Evolutionary conservation across 208 protist genomes (phyloP), one percentile per base, ranked within the genome.

Genomic region (Crithidia sp.): DNA sequence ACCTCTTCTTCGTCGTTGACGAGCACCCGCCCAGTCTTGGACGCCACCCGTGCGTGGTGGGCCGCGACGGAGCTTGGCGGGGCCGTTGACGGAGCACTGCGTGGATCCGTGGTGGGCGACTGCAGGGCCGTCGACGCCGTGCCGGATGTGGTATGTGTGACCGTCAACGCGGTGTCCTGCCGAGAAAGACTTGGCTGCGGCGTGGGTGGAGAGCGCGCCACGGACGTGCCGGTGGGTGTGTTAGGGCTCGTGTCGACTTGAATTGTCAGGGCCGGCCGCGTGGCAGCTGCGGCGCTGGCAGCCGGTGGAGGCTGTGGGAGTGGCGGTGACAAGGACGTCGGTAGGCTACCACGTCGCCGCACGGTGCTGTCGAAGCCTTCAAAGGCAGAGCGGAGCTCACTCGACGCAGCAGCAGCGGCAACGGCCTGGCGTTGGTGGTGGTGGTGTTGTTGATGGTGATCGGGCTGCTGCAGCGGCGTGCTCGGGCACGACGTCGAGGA

Each of bases 1-100:
- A 82, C 50, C 43, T 82, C 77, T 19, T 82, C 77, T 9, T 81
- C 76, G 41, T 77, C 77, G 28, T 77, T 65, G 8, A 82, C 71
- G 14, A 82, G 54, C 13, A 82, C 77, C 3, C 77, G 77, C 16
- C 77, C 77, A 7, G 77, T 82, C 65, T 77, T 71, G 28, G 63
- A 68, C 10, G 71, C 63, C 19, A 82, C 59, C 47, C 58, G 77
- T 9, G 77, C 54, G 65, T 71, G 67, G 60, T 57, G 58, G 45
- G 58, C 9, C 14, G 61, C 7, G 40, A 19, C 9, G 12, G 49
- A 36, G 71, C 60, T 65, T 6, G 53, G 36, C 40, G 45, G 47
- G 7, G 56, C 54, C 16, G 41, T 56, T 40, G 49, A 5, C 13
- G 47, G 8, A 12, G 55, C 55, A 8, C 6, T 40, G 50, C 10